phyloP scores from a whole-genome alignment of 805 yeast genomes.

The Hanseniaspora taiwanica region DNA sequence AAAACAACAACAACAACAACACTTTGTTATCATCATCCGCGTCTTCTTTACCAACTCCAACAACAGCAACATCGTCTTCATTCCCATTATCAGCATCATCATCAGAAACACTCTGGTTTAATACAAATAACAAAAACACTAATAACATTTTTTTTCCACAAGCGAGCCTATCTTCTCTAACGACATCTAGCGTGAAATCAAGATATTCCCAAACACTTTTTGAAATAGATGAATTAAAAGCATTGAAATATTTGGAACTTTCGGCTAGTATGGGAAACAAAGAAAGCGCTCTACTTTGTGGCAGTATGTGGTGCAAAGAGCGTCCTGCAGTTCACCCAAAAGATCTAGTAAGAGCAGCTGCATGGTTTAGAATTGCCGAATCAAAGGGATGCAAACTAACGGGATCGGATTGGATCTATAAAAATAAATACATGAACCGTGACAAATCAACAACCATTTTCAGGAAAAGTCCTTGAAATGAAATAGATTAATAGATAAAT shows the following conservation, averaged over 20 bases:
- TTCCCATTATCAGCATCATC: too few species aligned
- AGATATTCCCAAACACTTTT: neutral
- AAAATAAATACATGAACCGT: conserved; percentile 42
- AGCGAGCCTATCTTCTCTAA: too few species aligned
- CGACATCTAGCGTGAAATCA: neutral
- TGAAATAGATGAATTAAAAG: conserved; percentile 39
- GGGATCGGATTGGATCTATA: conserved; percentile 67
- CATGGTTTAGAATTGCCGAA: conserved; percentile 57
- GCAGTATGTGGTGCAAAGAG: conserved; percentile 47
- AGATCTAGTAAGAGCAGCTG: conserved; percentile 49
- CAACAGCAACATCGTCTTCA: too few species aligned
- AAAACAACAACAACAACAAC: too few species aligned
- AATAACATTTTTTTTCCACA: too few species aligned
- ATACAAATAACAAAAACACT: too few species aligned
- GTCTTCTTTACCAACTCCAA: too few species aligned
- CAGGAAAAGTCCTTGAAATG: neutral
- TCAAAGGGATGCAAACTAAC: conserved; percentile 44
- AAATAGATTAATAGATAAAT: too few species aligned
- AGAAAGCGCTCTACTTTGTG: conserved; percentile 59
- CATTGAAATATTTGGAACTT: conserved; percentile 44
- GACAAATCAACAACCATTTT: neutral
- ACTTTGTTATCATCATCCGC: too few species aligned
- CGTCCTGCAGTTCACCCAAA: conserved; percentile 30
- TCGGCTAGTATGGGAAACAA: conserved; percentile 56
- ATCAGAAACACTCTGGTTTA: too few species aligned